Percentiles rank a stretch among this genome's conserved stretches.
These are phyloP conservation scores for Scheffersomyces coipomensis DNA, from an alignment of 805 yeast genomes.

Conservation along the genomic window DNA sequence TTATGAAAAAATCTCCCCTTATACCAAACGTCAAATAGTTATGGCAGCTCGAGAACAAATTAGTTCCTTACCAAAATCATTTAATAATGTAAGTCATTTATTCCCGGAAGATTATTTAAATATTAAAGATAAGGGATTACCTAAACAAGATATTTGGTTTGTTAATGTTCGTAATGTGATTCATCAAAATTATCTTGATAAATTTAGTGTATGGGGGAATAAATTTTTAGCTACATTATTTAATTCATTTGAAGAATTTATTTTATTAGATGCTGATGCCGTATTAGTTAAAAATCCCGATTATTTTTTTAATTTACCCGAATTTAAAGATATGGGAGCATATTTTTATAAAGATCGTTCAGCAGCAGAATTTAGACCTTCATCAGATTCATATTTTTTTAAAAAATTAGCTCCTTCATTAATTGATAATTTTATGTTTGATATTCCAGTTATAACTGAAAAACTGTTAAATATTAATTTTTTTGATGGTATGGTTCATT, in stretches of 20 bases:
- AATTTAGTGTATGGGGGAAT: constrained; percentile 22
- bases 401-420: constrained; percentile 20
- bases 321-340: constrained; percentile 32
- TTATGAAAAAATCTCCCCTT: constrained; percentile 26
- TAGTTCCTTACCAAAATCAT: constrained; percentile 22
- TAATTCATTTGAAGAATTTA: constrained; percentile 55
- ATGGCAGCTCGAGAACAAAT: constrained; percentile 25
- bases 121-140: constrained; percentile 19
- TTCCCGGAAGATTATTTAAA: constrained; percentile 21
- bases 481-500: constrained; percentile 39
- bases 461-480: constrained; percentile 28
- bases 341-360: constrained; percentile 31
- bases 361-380: constrained; percentile 22
- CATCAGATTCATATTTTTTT: constrained; percentile 20
- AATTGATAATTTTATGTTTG: constrained; percentile 25
- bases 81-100: constrained; percentile 15
- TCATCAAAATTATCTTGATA: constrained; percentile 17
- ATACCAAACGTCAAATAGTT: constrained; percentile 21
- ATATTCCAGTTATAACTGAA: constrained; percentile 28
- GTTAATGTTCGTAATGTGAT: constrained; percentile 29
- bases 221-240: constrained; percentile 59
- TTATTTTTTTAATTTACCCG: constrained; percentile 26
- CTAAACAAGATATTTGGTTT: constrained; percentile 37
- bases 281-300: constrained; percentile 32
- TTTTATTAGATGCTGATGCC: constrained; percentile 54